Percentiles rank a stretch among this genome's conserved stretches.
These are phyloP conservation scores for Rosa hybrid DNA, from an alignment of 331 rosid species.

Conservation along the genomic window DNA sequence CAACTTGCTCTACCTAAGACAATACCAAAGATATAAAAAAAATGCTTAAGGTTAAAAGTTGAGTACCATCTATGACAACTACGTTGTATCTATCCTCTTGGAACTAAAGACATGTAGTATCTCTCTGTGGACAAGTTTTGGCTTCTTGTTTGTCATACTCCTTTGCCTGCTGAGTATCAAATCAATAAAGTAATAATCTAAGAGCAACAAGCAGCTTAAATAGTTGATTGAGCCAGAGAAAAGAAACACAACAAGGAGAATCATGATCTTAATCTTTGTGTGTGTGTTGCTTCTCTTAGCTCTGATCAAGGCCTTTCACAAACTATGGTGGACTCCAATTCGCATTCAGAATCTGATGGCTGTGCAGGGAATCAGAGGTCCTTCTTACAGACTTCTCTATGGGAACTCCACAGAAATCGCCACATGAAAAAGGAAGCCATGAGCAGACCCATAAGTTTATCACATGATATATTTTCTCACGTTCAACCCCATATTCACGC, in stretches of 20 bases:
- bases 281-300: background rate
- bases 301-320: conserved; percentile 8
- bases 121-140: background rate
- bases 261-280: background rate
- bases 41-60: background rate
- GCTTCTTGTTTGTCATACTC: background rate
- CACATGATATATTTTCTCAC: too few species aligned
- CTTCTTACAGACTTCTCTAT: conserved; percentile 10
- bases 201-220: background rate
- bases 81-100: background rate
- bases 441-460: conserved; percentile 9
- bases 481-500: conserved; percentile 5
- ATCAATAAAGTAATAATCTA: background rate
- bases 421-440: conserved; percentile 13
- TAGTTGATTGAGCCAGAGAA: background rate
- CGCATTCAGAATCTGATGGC: conserved; percentile 8
- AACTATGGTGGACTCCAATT: conserved; percentile 28
- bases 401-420: background rate
- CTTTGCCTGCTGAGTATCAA: background rate
- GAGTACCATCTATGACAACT: background rate
- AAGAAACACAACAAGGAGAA: background rate
- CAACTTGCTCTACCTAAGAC: background rate
- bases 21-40: background rate
- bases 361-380: conserved; percentile 26
- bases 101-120: background rate